A percentile compares a stretch with the other conserved stretches of the same genome.
Conservation (phyloP, 805 yeast genomes). For the Saccharomycopsis vini region DNA sequence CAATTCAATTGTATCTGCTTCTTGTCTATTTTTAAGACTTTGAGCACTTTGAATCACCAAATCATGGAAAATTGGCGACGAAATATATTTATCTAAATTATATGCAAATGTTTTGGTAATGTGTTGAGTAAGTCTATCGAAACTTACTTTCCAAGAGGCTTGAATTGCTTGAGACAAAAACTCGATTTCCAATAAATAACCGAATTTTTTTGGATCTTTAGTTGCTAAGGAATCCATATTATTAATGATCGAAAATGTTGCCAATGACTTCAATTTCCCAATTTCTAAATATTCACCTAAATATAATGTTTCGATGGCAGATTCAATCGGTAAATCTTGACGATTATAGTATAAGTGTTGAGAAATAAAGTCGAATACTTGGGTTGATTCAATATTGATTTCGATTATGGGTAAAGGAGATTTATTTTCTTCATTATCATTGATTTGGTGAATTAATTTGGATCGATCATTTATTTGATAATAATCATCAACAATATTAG, state of each 20-base stretch:
- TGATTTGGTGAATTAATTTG: slow-evolving; percentile 5
- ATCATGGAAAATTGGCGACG: slow-evolving; percentile 3
- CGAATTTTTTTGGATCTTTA: neutral
- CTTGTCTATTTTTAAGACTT: slow-evolving; percentile 53
- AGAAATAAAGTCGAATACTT: slow-evolving; percentile 42
- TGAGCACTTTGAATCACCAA: slow-evolving; percentile 34
- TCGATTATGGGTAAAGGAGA: slow-evolving; percentile 26
- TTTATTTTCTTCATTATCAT: neutral
- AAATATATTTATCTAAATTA: slow-evolving; percentile 32
- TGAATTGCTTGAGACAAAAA: slow-evolving; percentile 45
- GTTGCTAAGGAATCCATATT: neutral
- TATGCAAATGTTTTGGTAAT: slow-evolving; percentile 52
- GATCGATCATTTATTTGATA: slow-evolving; percentile 5
- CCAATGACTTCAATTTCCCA: slow-evolving; percentile 20
- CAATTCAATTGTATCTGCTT: slow-evolving; percentile 71
- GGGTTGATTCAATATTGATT: slow-evolving; percentile 25
- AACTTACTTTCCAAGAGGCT: slow-evolving; percentile 59
- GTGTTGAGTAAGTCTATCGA: slow-evolving; percentile 56
- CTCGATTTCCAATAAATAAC: neutral
- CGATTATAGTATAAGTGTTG: slow-evolving; percentile 54
- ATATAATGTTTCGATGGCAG: slow-evolving; percentile 47
- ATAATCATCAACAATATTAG: neutral
- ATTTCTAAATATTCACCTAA: slow-evolving; percentile 38
- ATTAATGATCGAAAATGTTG: neutral
- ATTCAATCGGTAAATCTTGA: slow-evolving; percentile 38